These are phyloP conservation scores for Olyra latifolia DNA, from an alignment of 176 grass and related monocot species.

Conservation along the genomic window DNA sequence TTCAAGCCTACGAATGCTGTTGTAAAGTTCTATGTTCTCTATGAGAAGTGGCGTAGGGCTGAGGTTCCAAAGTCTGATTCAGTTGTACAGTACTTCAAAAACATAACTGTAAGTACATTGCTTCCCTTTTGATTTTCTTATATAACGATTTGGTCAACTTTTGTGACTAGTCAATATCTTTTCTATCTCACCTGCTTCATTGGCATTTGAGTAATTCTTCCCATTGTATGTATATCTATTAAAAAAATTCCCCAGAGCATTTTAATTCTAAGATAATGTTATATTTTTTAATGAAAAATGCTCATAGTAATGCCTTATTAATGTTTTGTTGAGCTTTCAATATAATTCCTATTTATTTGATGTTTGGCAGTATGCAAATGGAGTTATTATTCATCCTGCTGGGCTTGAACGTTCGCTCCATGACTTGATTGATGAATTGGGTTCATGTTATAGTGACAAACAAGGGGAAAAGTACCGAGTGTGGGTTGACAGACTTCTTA, in stretches of 20 bases:
- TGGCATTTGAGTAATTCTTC: not conserved
- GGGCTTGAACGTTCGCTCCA: constrained; percentile 59
- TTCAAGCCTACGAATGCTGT: constrained; percentile 45
- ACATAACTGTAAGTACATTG: constrained; percentile 54
- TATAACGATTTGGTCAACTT: not conserved
- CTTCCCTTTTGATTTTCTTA: constrained; percentile 13
- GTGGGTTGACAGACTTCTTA: constrained; percentile 77
- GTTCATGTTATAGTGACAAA: constrained; percentile 68
- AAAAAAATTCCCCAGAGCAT: not conserved
- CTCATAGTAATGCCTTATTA: not conserved
- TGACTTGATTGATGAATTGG: constrained; percentile 49
- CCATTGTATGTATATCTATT: not conserved
- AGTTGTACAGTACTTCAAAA: constrained; percentile 53
- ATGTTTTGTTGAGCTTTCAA: not conserved
- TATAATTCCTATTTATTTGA: constrained; percentile 21
- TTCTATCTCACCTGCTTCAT: not conserved
- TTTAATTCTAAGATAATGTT: not conserved
- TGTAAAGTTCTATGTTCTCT: constrained; percentile 78
- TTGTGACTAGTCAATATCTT: not conserved
- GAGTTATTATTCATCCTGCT: constrained; percentile 64
- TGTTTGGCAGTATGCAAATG: constrained; percentile 56
- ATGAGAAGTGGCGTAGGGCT: constrained; percentile 74
- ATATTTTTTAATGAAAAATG: not conserved
- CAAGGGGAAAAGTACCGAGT: constrained; percentile 60
- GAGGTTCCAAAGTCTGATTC: constrained; percentile 61